Evolutionary conservation across 2,329 filamentous ascomycete species (phyloP).

Genomic region (Colletotrichum limetticola): DNA sequence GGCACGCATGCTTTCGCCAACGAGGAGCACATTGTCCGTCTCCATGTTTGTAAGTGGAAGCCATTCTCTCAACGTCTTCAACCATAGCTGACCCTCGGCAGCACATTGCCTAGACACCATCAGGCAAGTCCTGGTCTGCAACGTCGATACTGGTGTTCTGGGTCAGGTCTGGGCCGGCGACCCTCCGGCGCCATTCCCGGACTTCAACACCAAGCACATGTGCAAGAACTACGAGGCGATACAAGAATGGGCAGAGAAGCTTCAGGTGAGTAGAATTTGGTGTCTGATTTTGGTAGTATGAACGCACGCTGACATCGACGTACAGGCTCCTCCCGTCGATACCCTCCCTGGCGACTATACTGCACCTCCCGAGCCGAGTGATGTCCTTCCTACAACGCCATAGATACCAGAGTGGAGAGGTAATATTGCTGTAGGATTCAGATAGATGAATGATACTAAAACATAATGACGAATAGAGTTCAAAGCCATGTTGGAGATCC

Average conservation of each 20-base stretch:
- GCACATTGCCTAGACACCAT: conserved; percentile 71
- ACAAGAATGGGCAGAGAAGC: conserved; percentile 62
- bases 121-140: conserved; percentile 73
- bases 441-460: not conserved
- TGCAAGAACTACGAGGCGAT: conserved; percentile 68
- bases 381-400: conserved; percentile 18
- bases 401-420: not conserved
- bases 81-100: conserved; percentile 33
- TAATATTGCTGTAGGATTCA: too few species aligned
- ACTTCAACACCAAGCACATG: conserved; percentile 70
- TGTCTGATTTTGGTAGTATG: not conserved
- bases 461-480: not conserved
- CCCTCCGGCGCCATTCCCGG: conserved; percentile 62
- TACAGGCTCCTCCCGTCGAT: conserved; percentile 19
- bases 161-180: conserved; percentile 69
- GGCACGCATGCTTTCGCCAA: conserved; percentile 66
- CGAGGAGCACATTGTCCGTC: conserved; percentile 61
- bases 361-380: not conserved
- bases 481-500: not conserved
- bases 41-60: conserved; percentile 64
- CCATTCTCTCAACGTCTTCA: too few species aligned
- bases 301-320: not conserved
- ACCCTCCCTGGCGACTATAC: conserved; percentile 19
- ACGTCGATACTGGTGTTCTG: conserved; percentile 67
- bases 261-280: conserved; percentile 51